phyloP scores from a whole-genome alignment of 2,329 filamentous ascomycete genomes.

The Botrytis paeoniae region DNA sequence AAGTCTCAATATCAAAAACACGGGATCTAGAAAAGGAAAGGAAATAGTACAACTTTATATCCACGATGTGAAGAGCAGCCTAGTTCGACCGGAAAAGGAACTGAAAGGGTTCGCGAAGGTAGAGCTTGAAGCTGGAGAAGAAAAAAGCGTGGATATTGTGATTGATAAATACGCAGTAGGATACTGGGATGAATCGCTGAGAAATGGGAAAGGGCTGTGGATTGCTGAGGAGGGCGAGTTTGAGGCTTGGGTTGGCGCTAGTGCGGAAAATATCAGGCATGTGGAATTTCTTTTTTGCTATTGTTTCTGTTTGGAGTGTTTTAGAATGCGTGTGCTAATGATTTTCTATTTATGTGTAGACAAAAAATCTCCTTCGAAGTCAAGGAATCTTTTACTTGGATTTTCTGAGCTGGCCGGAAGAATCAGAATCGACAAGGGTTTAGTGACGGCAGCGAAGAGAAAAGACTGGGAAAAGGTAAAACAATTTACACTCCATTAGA shows the following conservation, averaged over 20 bases:
- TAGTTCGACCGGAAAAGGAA: constrained; percentile 68
- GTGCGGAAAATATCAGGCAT: constrained; percentile 61
- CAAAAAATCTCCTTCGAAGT: constrained; percentile 54
- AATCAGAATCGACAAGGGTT: too few species aligned
- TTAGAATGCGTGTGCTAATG: background rate
- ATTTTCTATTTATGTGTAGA: constrained; percentile 37
- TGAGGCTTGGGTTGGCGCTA: constrained; percentile 58
- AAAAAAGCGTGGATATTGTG: constrained; percentile 41
- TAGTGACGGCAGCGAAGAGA: too few species aligned
- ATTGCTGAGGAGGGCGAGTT: constrained; percentile 64
- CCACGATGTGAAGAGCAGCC: constrained; percentile 57
- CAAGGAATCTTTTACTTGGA: constrained; percentile 63
- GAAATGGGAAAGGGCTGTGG: constrained; percentile 43
- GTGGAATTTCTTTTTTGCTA: constrained; percentile 28
- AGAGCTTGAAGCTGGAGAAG: constrained; percentile 52
- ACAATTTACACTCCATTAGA: too few species aligned
- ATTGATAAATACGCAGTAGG: constrained; percentile 49
- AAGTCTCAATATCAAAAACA: constrained; percentile 56
- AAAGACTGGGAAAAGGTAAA: too few species aligned
- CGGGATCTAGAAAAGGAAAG: constrained; percentile 53
- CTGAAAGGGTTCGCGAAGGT: constrained; percentile 68
- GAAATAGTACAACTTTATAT: constrained; percentile 70
- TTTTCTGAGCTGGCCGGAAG: too few species aligned
- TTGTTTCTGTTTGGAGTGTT: background rate
- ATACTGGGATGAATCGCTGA: constrained; percentile 56